Evolutionary conservation across 352 stramenopile species (phyloP).

Genomic region (Albugo laibachii): DNA sequence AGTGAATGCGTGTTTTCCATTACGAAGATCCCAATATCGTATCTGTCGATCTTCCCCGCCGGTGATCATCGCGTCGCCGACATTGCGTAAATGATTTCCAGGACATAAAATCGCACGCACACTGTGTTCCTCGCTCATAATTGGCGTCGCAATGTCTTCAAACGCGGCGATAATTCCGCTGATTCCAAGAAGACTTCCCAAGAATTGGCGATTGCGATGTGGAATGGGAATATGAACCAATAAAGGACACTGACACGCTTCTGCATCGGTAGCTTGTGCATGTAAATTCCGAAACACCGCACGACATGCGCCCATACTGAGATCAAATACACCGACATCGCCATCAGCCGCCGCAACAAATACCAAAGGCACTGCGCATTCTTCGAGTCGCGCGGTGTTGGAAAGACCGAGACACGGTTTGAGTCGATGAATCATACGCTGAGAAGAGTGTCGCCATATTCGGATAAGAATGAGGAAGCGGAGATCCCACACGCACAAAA

Average conservation of each 20-base stretch:
- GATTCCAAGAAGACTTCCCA: slow-evolving; percentile 64
- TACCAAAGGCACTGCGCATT: slow-evolving; percentile 75
- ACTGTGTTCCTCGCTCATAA: slow-evolving; percentile 52
- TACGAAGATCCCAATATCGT: slow-evolving; percentile 93
- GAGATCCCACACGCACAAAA: slow-evolving; percentile 92
- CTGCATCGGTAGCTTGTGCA: slow-evolving; percentile 43
- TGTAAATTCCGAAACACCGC: slow-evolving; percentile 85
- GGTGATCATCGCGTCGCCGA: slow-evolving; percentile 80
- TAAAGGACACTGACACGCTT: slow-evolving; percentile 51
- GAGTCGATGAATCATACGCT: slow-evolving; percentile 77
- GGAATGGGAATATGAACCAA: slow-evolving; percentile 57
- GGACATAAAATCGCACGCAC: slow-evolving; percentile 79
- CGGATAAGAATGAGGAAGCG: slow-evolving; percentile 89
- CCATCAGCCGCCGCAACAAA: slow-evolving; percentile 88
- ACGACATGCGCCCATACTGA: slow-evolving; percentile 78
- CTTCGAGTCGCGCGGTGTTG: slow-evolving; percentile 45
- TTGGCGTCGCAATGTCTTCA: slow-evolving; percentile 58
- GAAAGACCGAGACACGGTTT: slow-evolving; percentile 67
- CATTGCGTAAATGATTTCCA: slow-evolving; percentile 68
- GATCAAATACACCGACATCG: slow-evolving; percentile 78
- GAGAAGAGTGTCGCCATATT: slow-evolving; percentile 90
- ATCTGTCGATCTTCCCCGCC: slow-evolving; percentile 89
- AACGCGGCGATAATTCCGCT: slow-evolving; percentile 62
- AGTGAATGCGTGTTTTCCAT: slow-evolving; percentile 85
- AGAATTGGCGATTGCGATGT: slow-evolving; percentile 37